These are phyloP conservation scores for Clitopilus hobsonii DNA, from an alignment of 768 basidiomycete species.

Conservation along the genomic window DNA sequence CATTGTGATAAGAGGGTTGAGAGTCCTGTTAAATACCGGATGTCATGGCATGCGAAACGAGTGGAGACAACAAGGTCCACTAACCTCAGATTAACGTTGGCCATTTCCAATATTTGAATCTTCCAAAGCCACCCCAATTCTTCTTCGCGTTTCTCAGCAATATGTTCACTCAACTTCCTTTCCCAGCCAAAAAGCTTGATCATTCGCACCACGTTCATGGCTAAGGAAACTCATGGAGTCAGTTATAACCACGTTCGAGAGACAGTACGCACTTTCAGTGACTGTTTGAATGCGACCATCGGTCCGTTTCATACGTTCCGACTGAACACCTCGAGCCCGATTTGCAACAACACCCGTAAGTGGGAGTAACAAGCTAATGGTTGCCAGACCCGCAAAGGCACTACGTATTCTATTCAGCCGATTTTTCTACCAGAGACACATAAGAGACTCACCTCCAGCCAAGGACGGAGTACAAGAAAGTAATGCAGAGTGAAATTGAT, in stretches of 20 bases:
- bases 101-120: conserved; percentile 44
- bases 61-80: conserved; percentile 19
- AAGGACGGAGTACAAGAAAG: conserved; percentile 41
- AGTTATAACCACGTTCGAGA: conserved; percentile 28
- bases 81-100: conserved; percentile 41
- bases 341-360: conserved; percentile 54
- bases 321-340: conserved; percentile 42
- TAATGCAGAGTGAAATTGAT: conserved; percentile 30
- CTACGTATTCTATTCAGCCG: conserved; percentile 18
- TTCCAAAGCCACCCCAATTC: conserved; percentile 56
- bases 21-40: conserved; percentile 29
- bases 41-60: not conserved
- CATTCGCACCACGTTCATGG: conserved; percentile 56
- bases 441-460: conserved; percentile 36
- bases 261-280: conserved; percentile 58
- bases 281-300: conserved; percentile 60
- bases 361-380: conserved; percentile 48
- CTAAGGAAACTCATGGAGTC: conserved; percentile 28
- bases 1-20: conserved; percentile 60
- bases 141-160: conserved; percentile 48
- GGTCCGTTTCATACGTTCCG: conserved; percentile 41
- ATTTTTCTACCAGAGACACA: not conserved
- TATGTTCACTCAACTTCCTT: conserved; percentile 35
- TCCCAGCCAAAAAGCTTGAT: conserved; percentile 72
- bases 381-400: conserved; percentile 52